These are phyloP conservation scores for Penicillium bovifimosum DNA, from an alignment of 495 filamentous ascomycete genomes.

Conservation along the genomic window DNA sequence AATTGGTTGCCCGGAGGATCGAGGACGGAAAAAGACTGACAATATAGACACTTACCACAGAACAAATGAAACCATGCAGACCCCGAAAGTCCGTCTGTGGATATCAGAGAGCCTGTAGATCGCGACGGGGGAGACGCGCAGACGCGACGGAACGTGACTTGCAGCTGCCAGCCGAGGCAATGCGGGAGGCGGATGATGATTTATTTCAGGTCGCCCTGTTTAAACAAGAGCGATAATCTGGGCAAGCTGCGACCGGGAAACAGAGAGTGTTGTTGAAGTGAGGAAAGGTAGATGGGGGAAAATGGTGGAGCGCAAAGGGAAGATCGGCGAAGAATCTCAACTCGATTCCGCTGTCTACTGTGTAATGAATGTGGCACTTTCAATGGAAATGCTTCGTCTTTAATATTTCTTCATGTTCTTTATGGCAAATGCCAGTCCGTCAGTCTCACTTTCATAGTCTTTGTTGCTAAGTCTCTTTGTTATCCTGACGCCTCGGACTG, in stretches of 20 bases:
- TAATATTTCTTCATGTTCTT: neutral
- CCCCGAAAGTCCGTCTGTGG: neutral
- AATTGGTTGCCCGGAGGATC: neutral
- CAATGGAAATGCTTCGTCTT: neutral
- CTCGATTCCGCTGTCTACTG: neutral
- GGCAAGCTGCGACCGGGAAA: neutral
- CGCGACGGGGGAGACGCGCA: constrained; percentile 23
- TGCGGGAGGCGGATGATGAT: neutral
- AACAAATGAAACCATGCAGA: neutral
- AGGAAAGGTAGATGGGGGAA: neutral
- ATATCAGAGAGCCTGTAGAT: constrained; percentile 10
- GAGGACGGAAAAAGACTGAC: neutral
- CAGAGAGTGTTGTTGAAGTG: neutral
- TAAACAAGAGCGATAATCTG: neutral
- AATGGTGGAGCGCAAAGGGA: constrained; percentile 2
- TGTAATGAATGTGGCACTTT: no score
- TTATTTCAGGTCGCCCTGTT: neutral
- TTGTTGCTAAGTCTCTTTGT: constrained; percentile 3
- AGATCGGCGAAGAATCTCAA: constrained; percentile 10
- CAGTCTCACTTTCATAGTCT: neutral
- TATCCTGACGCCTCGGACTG: neutral
- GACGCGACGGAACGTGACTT: constrained; percentile 28
- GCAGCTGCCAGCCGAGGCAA: neutral
- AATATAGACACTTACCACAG: neutral
- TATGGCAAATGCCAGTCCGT: neutral